Evolutionary conservation across 2,329 filamentous ascomycete species (phyloP).

Genomic region (Hymenoscyphus linearis): DNA sequence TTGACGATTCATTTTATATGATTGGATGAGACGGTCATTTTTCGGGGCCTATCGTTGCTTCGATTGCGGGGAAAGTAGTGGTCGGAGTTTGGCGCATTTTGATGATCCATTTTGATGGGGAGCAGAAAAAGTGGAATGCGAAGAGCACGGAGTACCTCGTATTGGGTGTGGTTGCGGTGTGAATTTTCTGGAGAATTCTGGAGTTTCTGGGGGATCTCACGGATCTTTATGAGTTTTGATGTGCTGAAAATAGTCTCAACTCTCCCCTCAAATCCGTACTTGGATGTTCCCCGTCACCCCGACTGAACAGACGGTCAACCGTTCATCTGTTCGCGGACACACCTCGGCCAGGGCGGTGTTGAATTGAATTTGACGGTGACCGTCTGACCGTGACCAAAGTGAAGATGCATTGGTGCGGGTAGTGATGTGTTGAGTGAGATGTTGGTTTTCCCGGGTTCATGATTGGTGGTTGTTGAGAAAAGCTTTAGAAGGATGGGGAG

Average conservation of each 20-base stretch:
- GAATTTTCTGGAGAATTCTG: not conserved
- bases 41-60: not conserved
- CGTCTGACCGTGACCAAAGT: not conserved
- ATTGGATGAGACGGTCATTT: not conserved
- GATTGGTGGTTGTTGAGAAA: not conserved
- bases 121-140: not conserved
- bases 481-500: not conserved
- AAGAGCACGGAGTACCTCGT: not conserved
- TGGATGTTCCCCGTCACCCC: not conserved
- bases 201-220: not conserved
- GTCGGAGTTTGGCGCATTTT: not conserved
- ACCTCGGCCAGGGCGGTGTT: not conserved
- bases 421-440: not conserved
- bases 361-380: not conserved
- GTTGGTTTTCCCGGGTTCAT: no score
- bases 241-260: not conserved
- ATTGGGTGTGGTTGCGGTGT: not conserved
- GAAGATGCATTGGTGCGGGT: not conserved
- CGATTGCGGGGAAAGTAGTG: not conserved
- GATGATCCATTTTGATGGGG: not conserved
- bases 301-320: not conserved
- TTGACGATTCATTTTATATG: not conserved
- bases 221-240: not conserved
- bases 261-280: not conserved
- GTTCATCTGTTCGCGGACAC: not conserved